A percentile compares a stretch with the other conserved stretches of the same genome.
Evolutionary conservation across 495 filamentous ascomycete species (phyloP).

Genomic region (Penicillium malachiteum): DNA sequence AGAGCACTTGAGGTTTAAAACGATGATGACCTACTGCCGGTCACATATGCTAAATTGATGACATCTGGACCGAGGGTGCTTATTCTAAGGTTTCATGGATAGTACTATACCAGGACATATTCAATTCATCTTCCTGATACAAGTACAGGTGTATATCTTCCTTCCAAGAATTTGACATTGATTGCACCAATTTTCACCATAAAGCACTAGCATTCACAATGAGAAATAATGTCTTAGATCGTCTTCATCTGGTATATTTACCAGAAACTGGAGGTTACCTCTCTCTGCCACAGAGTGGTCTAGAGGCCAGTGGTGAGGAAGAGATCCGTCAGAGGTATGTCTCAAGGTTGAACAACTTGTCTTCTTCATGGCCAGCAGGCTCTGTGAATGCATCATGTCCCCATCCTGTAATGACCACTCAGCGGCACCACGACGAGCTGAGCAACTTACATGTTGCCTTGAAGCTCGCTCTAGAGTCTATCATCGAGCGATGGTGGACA

Average conservation of each 20-base stretch:
- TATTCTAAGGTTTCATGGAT: too few species aligned
- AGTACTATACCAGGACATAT: too few species aligned
- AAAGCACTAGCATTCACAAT: too few species aligned
- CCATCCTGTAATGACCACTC: constrained; percentile 16
- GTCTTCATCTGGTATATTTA: not conserved
- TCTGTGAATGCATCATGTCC: constrained; percentile 3
- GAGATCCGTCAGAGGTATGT: not conserved
- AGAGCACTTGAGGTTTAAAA: too few species aligned
- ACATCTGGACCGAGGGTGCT: too few species aligned
- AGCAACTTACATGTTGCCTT: constrained; percentile 25
- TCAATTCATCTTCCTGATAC: too few species aligned
- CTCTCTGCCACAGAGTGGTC: not conserved
- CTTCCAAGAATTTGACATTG: too few species aligned
- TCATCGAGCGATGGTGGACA: constrained; percentile 45
- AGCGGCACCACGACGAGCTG: constrained; percentile 17
- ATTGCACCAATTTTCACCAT: too few species aligned
- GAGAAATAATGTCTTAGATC: not conserved
- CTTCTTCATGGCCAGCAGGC: not conserved
- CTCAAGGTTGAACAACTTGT: not conserved
- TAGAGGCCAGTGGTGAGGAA: not conserved
- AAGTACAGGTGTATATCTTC: too few species aligned
- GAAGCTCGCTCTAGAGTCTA: constrained; percentile 32
- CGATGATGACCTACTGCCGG: too few species aligned
- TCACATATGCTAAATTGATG: too few species aligned
- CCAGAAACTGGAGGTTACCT: not conserved